Evolutionary conservation across 2,329 filamentous ascomycete genomes (phyloP), one percentile per base, ranked within the genome.

Genomic region (Aspergillus costaricaensis): DNA sequence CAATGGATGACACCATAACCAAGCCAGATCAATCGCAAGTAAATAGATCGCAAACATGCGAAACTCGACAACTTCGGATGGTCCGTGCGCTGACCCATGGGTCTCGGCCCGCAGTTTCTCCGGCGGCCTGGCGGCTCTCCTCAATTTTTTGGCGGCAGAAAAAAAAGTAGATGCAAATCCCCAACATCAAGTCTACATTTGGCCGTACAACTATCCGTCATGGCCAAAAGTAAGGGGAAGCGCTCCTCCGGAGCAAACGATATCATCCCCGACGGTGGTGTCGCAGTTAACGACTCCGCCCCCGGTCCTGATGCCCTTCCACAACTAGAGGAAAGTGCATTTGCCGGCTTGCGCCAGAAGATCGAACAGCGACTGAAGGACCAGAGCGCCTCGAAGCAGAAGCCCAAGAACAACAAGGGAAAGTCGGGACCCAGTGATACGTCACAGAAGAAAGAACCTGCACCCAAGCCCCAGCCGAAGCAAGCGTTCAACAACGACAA

Each of bases 281-380:
- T 57, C 47, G 39, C 64, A 14, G 39, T 62, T 48, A 68, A 67
- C 38, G 63, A 67, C 17, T 41, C 68, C 52, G 67, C 67, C 47
- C 23, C 66, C 15, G 58, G 51, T 23, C 63, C 65, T n/a, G 70
- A 70, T 44, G 67, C 65, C 43, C 27, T 74, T 47, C 72, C 76
- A 25, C 67, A 75, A 49, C 61, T 78, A 17, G 75, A 77, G 54
- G 74, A 74, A 57, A 68, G 71, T 58, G 75, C 75, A 51, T 76
- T 79, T 59, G 76, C 75, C 49, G 76, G 73, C 55, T 69, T 79
- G 57, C 76, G 76, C 62, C 71, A 77, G 62, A 75, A 74, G 67
- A 76, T 79, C 59, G 76, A 80, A 67, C 72, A 76, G 62, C 76
- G 71, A 54, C 68, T 76, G 67, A 74, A 76, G 61, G 72, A 70